Evolutionary conservation across 2,329 filamentous ascomycete genomes (phyloP), one percentile per base, ranked within the genome.

Genomic region (Zelopaecilomyces penicillatus): DNA sequence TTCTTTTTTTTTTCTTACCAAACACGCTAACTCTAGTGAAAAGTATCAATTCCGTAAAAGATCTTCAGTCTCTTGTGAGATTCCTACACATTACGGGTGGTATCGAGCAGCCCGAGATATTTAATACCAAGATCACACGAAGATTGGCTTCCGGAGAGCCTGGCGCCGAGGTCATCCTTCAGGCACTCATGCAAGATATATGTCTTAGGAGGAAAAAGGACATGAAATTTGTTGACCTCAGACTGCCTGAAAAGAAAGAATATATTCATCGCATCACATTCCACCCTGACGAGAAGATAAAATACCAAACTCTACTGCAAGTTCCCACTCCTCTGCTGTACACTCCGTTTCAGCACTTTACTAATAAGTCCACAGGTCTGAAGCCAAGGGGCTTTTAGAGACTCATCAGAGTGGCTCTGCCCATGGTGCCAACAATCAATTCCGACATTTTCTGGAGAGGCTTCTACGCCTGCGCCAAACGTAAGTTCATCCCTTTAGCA

Each of bases 201-300:
- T 93, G 86, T 55, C 71, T 95, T 26, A 78, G 89, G 33, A 79
- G 89, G 33, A 84, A 82, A 62, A 95, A 95, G 61, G 83, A 91
- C 45, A 95, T 95, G 88, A 75, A 75, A 5, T 95, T 94, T 57
- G 77, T 95, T 42, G 87, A 95, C 52, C 69, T 95, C 19, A 84
- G 81, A 50, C 71, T 95, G 6, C 88, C 89, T 0, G 71, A 80
- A 10, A 80, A 94, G 56, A 83, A 80, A 1, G 87, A 91, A 57
- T 89, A 84, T 52, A 71, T 93, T 5, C 82, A 93, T 55, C 78
- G 78, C 6, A 79, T 95, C 52, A 72, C 80, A 6, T 88, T 95
- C 55, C 75, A 81, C 37, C 64, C 77, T 0, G 80, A 89, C 32
- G 89, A 95, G 61, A 74, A 80, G 52, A 76, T 81, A 54, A 87